Base-by-base conservation (phyloP, 2,329 filamentous ascomycete genomes). In the Botrytis paeoniae region DNA sequence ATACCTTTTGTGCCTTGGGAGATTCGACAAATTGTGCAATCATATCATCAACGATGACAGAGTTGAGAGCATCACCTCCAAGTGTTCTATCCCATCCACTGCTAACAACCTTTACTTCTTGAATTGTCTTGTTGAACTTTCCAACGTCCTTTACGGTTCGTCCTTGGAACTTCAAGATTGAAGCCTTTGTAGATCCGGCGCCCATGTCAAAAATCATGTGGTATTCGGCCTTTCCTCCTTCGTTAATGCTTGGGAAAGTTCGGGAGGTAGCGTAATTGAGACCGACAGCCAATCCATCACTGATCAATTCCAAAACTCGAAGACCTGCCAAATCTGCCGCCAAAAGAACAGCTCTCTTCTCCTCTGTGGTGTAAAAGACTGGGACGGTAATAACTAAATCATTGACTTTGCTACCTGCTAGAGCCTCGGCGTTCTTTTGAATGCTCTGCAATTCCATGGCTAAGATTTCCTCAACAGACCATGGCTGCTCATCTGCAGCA, bases 141-240 rank as follows among this genome's bases (percentile, higher is more conserved):
- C 94, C 95, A 72, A 95, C 84, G 78, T 98, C 95, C 86, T 98
- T 99, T 75, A 98, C 91, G 2, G 88, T 91, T 78, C 92, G 91
- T 81, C 93, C 92, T 82, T 98, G 95, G 84, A 99, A 97, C 79
- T 91, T 92, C 81, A 99, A 84, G 70, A 99, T 85, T 10, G 94
- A 96, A 7, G 95, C 95, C 78, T 94, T 97, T 45, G 95, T 93
- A 63, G 94, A 98, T 7, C 96, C 96, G 77, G 96, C 95, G 77
- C 96, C 96, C 95, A 99, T 98, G 81, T 99, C 96, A 80, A 96
- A 99, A 43, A 99, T 89, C 81, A 99, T 84, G 83, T 99, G 94
- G 78, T 95, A 89, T 83, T 99, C 96, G 0, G 96, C 92, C 84
- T 94, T 94, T 76, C 89, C 92, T 71, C 93, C 94, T 71, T 96